Base-by-base conservation (phyloP, 768 basidiomycete species). In the Rhodotorula babjevae region DNA sequence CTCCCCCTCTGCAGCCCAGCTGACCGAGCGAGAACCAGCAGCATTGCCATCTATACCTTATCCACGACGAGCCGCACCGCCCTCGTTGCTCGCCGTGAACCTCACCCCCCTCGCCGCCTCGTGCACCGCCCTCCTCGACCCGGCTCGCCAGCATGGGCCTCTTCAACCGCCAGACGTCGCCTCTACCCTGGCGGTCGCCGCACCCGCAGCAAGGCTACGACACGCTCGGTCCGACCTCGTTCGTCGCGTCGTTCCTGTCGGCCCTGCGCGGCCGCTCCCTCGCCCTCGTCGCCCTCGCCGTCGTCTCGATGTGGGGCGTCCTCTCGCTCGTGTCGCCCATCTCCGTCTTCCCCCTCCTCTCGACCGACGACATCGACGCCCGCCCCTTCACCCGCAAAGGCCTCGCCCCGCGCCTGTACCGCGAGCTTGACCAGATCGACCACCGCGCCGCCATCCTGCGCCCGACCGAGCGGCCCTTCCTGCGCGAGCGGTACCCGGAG, bases 391-490 rank as follows among this genome's bases (percentile, higher is more conserved):
- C 12, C 10, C 31, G 33, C 27, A n/a, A 57, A 9, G 74, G 74
- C 11, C 56, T 75, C 44, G 15, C 27, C 9, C 31, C 25, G 15
- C 42, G 21, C 14, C 68, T 75, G n/a, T 75, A 52, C 49, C 4
- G 16, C 27, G 53, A 69, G 9, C 65, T 75, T 7, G 33, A 47
- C 55, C 58, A 36, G 36, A 57, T 75, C 50, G 62, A 65, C 50
- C 61, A 59, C 27, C 70, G 71, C 31, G 53, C 64, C 2, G 27
- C 63, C 29, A 62, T 72, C 15, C 44, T 75, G 29, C 66, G 65
- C 9, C 70, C 74, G 21, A 50, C 63, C 36, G 67, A 72, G 58
- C 63, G 33, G 2, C 18, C 59, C 14, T 72, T 36, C 42, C 53
- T 55, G 3, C 27, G 27, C 19, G 57, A 66, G 4, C 52, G 69